Base-by-base conservation (phyloP, 306 rosid species). In the Leucaena leucocephala region DNA sequence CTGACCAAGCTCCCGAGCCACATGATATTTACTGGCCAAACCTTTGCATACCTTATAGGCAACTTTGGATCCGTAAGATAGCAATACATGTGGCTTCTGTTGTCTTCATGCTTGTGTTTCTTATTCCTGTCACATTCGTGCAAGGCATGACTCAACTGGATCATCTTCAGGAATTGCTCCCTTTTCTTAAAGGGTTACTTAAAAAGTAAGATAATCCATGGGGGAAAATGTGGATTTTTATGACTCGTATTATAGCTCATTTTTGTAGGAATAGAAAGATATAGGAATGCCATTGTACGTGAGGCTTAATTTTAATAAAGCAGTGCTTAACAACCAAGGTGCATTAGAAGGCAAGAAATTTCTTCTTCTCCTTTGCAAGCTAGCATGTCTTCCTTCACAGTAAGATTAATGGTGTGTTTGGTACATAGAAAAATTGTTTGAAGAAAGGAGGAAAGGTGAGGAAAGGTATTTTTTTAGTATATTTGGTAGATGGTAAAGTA, bases 61-160 rank as follows among this genome's bases (percentile, higher is more conserved):
- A 91, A 86, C 90, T 95, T 54, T 95, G 99, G 99, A 68, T 95
- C 75, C 97, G 99, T 59, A 93, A 85, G 85, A 89, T 93, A 84
- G 89, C 88, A 72, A 86, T 84, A 50, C 81, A 82, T 68, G 77
- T 82, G 75, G 94, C 94, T 81, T 68, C 99, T 75, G 38, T 84
- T 72, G 92, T 89, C 80, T 90, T 95, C 62, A 85, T 93, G 89
- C 64, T 95, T 65, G 88, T 86, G 69, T 95, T 95, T 84, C 89
- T 95, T 81, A 13, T 88, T 79, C 99, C 99, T 8, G 97, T 93
- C 76, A 83, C 98, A 16, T 67, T 93, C 9, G 92, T 89, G 44
- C 99, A 95, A 88, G 90, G 99, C 83, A 71, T 95, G 93, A 89
- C 98, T 75, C 96, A 93, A 70, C 91, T 91, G 42, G 91, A 93